Evolutionary conservation across 441 rosid genomes (phyloP), one percentile per base, ranked within the genome.

Genomic region (Gossypium armourianum): DNA sequence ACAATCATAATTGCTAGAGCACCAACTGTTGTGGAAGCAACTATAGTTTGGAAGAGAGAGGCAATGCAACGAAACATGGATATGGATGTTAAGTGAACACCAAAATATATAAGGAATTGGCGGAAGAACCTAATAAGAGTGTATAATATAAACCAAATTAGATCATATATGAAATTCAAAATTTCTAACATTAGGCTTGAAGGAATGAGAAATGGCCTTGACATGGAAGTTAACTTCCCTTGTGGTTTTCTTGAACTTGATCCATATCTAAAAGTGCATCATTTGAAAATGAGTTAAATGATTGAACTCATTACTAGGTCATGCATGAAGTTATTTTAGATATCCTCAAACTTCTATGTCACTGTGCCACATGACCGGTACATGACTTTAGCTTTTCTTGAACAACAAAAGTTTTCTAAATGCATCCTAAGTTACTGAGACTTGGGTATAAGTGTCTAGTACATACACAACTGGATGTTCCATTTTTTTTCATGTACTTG

Each of bases 31-130:
- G 69, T 57, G 59, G 88, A 64, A 65, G 83, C 83, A 67, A 67
- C 83, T 40, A 69, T 64, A 17, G 86, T 84, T 73, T 80, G 88
- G 75, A 75, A 84, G 43, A 80, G 70, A 1, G 86, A 82, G 29
- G 90, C 84, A 20, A 86, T 21, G 17, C 73, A 73, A 4, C 88
- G 84, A 28, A 84, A 86, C 87, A 83, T 77, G 74, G 90, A 86
- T 60, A 77, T 19, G 4, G 88, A 74, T 63, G 87, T 28, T 61
- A 81, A 66, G 74, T 84, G 90, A 66, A 83, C 19, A 23, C 50
- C 43, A 69, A 86, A 84, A 8, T 75, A 80, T 20, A 88, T 56
- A 24, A 87, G 64, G 45, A 86, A 75, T 47, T 87, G 90, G 60
- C 77, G 57, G 75, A 88, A 76, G 72, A 84, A 88, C 87, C 92